Evolutionary conservation across 1,284 basidiomycete species (phyloP).

Genomic region (Leccinum subatratum): DNA sequence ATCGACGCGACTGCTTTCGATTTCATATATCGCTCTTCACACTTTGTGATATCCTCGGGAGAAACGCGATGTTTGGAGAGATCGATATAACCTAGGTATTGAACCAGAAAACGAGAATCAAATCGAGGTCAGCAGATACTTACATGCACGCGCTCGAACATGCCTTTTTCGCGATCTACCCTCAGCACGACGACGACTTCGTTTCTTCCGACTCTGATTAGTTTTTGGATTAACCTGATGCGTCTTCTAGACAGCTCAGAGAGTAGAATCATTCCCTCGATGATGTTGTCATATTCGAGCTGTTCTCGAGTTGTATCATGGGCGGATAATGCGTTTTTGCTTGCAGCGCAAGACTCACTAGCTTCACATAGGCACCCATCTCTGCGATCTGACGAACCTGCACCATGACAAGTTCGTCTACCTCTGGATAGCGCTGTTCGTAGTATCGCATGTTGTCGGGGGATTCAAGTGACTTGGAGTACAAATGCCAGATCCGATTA

Average conservation of each 20-base stretch:
- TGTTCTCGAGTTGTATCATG: constrained; percentile 33
- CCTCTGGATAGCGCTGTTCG: constrained; percentile 77
- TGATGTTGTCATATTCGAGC: constrained; percentile 99
- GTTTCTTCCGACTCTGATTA: constrained; percentile 96
- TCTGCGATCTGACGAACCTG: constrained; percentile 99
- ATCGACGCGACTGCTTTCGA: constrained; percentile 93
- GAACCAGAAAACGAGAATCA: background rate
- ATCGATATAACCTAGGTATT: constrained; percentile 88
- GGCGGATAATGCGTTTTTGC: background rate
- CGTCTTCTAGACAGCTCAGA: constrained; percentile 96
- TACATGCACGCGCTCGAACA: background rate
- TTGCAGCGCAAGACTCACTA: constrained; percentile 55
- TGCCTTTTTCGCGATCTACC: constrained; percentile 99
- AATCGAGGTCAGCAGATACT: background rate
- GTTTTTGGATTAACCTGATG: constrained; percentile 96
- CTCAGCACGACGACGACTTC: constrained; percentile 98
- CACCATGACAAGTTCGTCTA: constrained; percentile 98
- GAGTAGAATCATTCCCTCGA: constrained; percentile 98
- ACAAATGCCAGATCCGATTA: background rate
- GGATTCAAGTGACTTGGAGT: background rate
- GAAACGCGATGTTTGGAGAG: constrained; percentile 99
- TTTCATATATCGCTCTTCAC: constrained; percentile 98
- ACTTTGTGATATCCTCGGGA: constrained; percentile 96
- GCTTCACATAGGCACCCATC: constrained; percentile 99
- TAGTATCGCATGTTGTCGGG: constrained; percentile 66